Percentiles rank a stretch among this genome's conserved stretches.
Conservation (phyloP, 768 basidiomycete genomes). For the Mycena filopes region DNA sequence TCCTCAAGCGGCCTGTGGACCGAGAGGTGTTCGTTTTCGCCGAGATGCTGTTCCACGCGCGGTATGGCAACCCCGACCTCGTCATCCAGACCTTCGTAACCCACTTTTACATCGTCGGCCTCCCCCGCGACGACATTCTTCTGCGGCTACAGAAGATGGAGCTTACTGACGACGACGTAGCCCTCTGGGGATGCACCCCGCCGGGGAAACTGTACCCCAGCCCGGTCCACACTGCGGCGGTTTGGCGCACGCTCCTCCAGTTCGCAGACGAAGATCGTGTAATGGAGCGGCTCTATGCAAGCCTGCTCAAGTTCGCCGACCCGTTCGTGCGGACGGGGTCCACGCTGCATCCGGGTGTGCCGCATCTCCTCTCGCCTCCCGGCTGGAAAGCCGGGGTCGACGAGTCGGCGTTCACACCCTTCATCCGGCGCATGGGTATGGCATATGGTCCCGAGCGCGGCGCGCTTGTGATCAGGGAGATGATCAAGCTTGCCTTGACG, state of each 20-base stretch:
- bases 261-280: slow-evolving; percentile 35
- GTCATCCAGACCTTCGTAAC: slow-evolving; percentile 59
- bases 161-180: slow-evolving; percentile 8
- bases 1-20: slow-evolving; percentile 32
- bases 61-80: slow-evolving; percentile 37
- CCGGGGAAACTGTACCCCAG: slow-evolving; percentile 48
- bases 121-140: slow-evolving; percentile 56
- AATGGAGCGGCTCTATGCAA: slow-evolving; percentile 54
- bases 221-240: slow-evolving; percentile 45
- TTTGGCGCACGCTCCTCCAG: slow-evolving; percentile 52
- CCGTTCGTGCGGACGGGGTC: slow-evolving; percentile 3
- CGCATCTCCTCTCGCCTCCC: slow-evolving; percentile 40
- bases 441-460: slow-evolving; percentile 46
- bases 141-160: slow-evolving; percentile 15
- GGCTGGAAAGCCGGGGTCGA: slow-evolving; percentile 43
- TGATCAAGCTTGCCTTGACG: slow-evolving; percentile 56
- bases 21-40: slow-evolving; percentile 46
- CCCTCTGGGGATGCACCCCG: slow-evolving; percentile 23
- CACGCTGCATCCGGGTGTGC: slow-evolving; percentile 22
- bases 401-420: slow-evolving; percentile 60
- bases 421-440: slow-evolving; percentile 55
- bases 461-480: slow-evolving; percentile 59
- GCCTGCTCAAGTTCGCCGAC: slow-evolving; percentile 47
- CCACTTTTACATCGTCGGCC: slow-evolving; percentile 62
- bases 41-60: slow-evolving; percentile 56